phyloP scores from a whole-genome alignment of 768 basidiomycete species.

The Pisolithus orientalis region DNA sequence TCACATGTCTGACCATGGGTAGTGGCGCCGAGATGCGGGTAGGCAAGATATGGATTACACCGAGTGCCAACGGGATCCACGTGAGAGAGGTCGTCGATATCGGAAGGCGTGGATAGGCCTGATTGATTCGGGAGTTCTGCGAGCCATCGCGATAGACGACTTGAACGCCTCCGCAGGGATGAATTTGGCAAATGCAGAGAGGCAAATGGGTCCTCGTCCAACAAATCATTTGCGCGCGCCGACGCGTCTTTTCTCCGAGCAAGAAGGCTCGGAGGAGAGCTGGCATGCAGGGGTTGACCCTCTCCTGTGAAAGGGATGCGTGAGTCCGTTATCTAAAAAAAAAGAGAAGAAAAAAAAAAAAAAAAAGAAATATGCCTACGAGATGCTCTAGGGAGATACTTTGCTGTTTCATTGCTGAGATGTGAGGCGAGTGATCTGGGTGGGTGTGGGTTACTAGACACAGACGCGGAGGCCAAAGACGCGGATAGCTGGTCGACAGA shows the following conservation, averaged over 20 bases:
- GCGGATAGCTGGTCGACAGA: conserved; percentile 15
- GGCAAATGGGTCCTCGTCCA: conserved; percentile 8
- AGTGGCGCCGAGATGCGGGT: conserved; percentile 29
- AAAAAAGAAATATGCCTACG: conserved; percentile 14
- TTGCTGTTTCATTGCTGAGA: conserved; percentile 16
- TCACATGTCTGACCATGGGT: conserved; percentile 24
- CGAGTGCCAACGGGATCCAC: conserved; percentile 22
- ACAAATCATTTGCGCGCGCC: conserved; percentile 5
- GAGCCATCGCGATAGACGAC: conserved; percentile 40
- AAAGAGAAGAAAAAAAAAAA: conserved; percentile 19
- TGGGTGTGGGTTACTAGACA: conserved; percentile 3
- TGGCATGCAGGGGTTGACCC: conserved; percentile 5
- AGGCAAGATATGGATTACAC: conserved; percentile 37
- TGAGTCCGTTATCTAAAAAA: conserved; percentile 26
- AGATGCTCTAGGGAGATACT: conserved; percentile 2
- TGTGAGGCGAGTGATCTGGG: conserved; percentile 10
- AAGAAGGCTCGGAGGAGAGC: conserved; percentile 27
- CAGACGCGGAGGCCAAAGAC: conserved; percentile 13
- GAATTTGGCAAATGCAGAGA: background rate
- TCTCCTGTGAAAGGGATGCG: conserved; percentile 14
- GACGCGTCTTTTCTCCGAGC: conserved; percentile 21
- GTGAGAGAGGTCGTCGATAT: conserved; percentile 14
- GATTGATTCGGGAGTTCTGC: conserved; percentile 31
- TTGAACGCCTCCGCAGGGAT: conserved; percentile 31
- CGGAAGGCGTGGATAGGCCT: conserved; percentile 7